phyloP scores from a whole-genome alignment of 2,329 filamentous ascomycete genomes.

The Fusarium tuaranense region DNA sequence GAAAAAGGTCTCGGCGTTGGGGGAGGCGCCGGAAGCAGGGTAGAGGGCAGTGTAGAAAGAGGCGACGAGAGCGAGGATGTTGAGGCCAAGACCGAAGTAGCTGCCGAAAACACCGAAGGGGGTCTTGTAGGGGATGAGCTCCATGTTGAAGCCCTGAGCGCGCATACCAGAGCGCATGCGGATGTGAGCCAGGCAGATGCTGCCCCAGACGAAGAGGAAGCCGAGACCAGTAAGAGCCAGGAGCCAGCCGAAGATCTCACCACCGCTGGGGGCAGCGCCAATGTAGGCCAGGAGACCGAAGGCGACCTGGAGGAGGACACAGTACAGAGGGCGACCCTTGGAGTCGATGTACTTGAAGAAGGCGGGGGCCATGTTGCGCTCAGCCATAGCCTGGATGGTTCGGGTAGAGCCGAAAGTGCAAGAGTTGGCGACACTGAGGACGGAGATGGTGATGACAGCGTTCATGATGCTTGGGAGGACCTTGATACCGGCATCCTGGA shows the following conservation, averaged over 20 bases:
- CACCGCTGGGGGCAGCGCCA: conserved; percentile 70
- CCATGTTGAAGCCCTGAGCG: conserved; percentile 72
- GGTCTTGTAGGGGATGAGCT: conserved; percentile 83
- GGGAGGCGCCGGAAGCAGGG: conserved; percentile 69
- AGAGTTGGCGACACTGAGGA: conserved; percentile 91
- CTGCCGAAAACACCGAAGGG: conserved; percentile 86
- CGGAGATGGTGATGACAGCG: conserved; percentile 89
- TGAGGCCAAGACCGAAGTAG: conserved; percentile 82
- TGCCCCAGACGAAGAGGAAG: conserved; percentile 83
- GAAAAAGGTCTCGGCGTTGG: conserved; percentile 78
- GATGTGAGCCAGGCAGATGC: conserved; percentile 89
- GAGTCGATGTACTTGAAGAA: conserved; percentile 86
- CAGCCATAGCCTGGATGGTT: conserved; percentile 89
- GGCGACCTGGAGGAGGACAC: conserved; percentile 74
- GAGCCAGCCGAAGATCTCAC: conserved; percentile 83
- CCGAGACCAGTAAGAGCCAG: conserved; percentile 80
- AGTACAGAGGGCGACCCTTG: conserved; percentile 80
- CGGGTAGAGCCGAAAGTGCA: conserved; percentile 92
- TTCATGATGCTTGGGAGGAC: conserved; percentile 92
- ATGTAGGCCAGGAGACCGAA: conserved; percentile 84
- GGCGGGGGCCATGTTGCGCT: conserved; percentile 84
- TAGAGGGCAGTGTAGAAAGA: conserved; percentile 80
- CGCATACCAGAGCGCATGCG: conserved; percentile 87
- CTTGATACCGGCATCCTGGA: conserved; percentile 83
- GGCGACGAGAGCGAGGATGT: conserved; percentile 80